A percentile compares a stretch with the other conserved stretches of the same genome.
Conservation (phyloP, 2,329 filamentous ascomycete species). For the Cladophialophora bantiana region DNA sequence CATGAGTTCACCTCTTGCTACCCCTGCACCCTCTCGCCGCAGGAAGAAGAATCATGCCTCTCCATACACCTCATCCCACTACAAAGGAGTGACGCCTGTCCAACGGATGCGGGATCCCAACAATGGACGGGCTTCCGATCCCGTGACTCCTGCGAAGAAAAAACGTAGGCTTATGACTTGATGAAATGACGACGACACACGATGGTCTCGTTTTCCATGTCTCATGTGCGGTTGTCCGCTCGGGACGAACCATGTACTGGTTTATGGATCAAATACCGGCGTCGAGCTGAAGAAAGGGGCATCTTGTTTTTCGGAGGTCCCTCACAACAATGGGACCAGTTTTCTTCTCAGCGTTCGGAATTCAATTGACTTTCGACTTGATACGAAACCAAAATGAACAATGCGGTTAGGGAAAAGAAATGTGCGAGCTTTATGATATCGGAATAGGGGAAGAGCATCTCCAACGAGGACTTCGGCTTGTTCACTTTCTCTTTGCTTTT, state of each 20-base stretch:
- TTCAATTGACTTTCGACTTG: slow-evolving; percentile 1
- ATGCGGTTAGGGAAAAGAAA: not conserved
- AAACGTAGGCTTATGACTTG: slow-evolving; percentile 35
- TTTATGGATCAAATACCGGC: slow-evolving; percentile 25
- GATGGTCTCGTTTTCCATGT: slow-evolving; percentile 28
- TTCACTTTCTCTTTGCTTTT: not conserved
- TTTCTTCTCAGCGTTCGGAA: not conserved
- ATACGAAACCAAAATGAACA: slow-evolving; percentile 5
- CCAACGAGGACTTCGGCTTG: not conserved
- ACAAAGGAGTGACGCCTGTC: slow-evolving; percentile 41
- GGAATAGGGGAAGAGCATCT: not conserved
- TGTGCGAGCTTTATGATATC: slow-evolving; percentile 8
- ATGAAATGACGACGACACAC: slow-evolving; percentile 34
- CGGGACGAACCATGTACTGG: slow-evolving; percentile 30
- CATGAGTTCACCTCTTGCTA: slow-evolving; percentile 35
- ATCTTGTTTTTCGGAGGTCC: slow-evolving; percentile 6
- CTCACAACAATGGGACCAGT: not conserved
- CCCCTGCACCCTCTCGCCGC: slow-evolving; percentile 32
- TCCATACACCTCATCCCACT: slow-evolving; percentile 41
- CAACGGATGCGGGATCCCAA: slow-evolving; percentile 40
- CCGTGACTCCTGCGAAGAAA: slow-evolving; percentile 36
- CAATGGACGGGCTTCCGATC: slow-evolving; percentile 33
- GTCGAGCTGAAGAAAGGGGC: slow-evolving; percentile 18
- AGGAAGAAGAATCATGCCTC: slow-evolving; percentile 36
- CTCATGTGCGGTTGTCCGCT: slow-evolving; percentile 16